phyloP scores from a whole-genome alignment of 2,329 filamentous ascomycete species.

The Xylaria digitata region DNA sequence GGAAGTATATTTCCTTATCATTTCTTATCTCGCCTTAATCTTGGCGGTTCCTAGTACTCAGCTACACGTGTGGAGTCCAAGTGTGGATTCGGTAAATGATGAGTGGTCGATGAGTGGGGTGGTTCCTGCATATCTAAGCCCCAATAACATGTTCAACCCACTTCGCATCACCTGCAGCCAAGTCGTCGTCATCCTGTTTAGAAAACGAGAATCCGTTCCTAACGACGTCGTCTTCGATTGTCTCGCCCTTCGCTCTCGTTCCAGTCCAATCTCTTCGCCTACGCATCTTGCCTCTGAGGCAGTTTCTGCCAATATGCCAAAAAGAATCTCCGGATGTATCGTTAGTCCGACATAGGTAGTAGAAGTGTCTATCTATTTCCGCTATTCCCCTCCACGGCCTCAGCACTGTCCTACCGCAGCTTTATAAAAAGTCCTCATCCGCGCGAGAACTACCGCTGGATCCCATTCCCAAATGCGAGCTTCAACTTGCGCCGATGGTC shows the following conservation, averaged over 20 bases:
- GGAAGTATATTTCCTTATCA: background rate
- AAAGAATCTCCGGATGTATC: slow-evolving; percentile 37
- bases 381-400: slow-evolving; percentile 5
- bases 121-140: slow-evolving; percentile 35
- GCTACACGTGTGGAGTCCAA: background rate
- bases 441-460: background rate
- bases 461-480: slow-evolving; percentile 48
- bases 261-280: slow-evolving; percentile 9
- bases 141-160: slow-evolving; percentile 20
- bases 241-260: slow-evolving; percentile 8
- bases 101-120: slow-evolving; percentile 24
- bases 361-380: slow-evolving; percentile 18
- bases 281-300: slow-evolving; percentile 31
- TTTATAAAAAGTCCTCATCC: slow-evolving; percentile 14
- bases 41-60: slow-evolving; percentile 5
- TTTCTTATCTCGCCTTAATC: slow-evolving; percentile 5
- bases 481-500: slow-evolving; percentile 68
- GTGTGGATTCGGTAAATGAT: slow-evolving; percentile 28
- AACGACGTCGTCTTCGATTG: slow-evolving; percentile 11
- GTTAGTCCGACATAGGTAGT: slow-evolving; percentile 39
- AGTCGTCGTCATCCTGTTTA: slow-evolving; percentile 35
- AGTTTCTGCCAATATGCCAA: slow-evolving; percentile 37
- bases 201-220: slow-evolving; percentile 18
- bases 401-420: slow-evolving; percentile 10
- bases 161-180: slow-evolving; percentile 29